These are phyloP conservation scores for Lenzites betulinus DNA, from an alignment of 768 basidiomycete genomes.

Conservation along the genomic window DNA sequence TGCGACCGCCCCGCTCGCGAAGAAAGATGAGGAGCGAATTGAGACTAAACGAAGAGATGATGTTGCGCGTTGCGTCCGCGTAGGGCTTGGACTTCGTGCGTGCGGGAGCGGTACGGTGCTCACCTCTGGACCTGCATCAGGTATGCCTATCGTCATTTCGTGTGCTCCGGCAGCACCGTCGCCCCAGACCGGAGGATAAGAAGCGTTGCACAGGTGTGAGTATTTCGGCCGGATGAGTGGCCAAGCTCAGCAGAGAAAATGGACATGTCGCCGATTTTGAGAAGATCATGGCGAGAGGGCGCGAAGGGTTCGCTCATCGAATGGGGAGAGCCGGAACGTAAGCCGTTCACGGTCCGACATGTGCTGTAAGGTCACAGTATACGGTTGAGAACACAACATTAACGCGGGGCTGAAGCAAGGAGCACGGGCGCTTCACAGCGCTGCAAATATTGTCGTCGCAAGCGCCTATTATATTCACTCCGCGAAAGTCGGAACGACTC, in stretches of 20 bases:
- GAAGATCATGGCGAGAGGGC: slow-evolving; percentile 85
- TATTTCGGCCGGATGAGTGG: slow-evolving; percentile 73
- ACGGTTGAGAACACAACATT: too few relatives aligned
- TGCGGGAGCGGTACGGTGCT: slow-evolving; percentile 18
- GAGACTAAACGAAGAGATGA: slow-evolving; percentile 90
- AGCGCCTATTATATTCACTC: too few relatives aligned
- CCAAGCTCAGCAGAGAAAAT: slow-evolving; percentile 93
- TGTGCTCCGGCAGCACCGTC: slow-evolving; percentile 84
- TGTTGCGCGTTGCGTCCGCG: slow-evolving; percentile 74
- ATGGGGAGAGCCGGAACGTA: slow-evolving; percentile 12
- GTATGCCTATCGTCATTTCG: slow-evolving; percentile 57
- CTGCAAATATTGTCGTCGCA: too few relatives aligned
- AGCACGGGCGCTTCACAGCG: too few relatives aligned
- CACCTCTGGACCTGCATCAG: slow-evolving; percentile 11
- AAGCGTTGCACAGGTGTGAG: slow-evolving; percentile 59
- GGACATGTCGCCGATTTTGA: slow-evolving; percentile 98
- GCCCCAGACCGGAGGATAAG: slow-evolving; percentile 90
- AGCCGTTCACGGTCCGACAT: slow-evolving; percentile 24
- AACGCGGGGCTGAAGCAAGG: too few relatives aligned
- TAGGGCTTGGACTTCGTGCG: slow-evolving; percentile 30
- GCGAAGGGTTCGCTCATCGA: slow-evolving; percentile 38
- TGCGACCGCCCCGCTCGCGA: slow-evolving; percentile 99
- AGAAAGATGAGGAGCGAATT: slow-evolving; percentile 95
- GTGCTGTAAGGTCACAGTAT: too few relatives aligned
- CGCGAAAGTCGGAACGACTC: too few relatives aligned